phyloP scores from a whole-genome alignment of 2,329 filamentous ascomycete species.

The Calonectria multiphialidica region DNA sequence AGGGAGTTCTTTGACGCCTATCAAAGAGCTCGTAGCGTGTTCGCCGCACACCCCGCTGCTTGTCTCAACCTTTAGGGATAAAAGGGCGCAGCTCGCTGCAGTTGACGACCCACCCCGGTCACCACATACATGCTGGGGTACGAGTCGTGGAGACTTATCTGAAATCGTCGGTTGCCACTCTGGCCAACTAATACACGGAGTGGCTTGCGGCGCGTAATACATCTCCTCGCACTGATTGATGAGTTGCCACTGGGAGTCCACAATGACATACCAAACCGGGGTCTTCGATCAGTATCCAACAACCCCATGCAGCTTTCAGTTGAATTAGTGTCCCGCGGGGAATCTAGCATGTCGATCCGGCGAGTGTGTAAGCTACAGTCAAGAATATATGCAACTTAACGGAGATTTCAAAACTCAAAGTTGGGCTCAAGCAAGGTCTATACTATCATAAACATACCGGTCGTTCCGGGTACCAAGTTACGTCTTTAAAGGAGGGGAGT shows the following conservation, averaged over 20 bases:
- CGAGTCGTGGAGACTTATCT: constrained; percentile 5
- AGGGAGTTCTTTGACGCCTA: constrained; percentile 10
- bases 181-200: not conserved
- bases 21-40: constrained; percentile 2
- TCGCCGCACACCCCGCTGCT: constrained; percentile 9
- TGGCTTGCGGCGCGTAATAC: not conserved
- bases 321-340: not conserved
- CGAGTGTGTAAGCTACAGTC: not conserved
- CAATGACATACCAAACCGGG: constrained; percentile 1
- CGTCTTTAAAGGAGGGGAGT: not conserved
- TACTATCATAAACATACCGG: no score
- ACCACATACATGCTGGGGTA: constrained; percentile 13
- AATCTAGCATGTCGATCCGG: not conserved
- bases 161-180: not conserved
- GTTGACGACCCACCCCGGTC: constrained; percentile 12
- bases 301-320: not conserved
- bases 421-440: not conserved
- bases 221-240: not conserved
- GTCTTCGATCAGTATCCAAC: not conserved
- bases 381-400: not conserved
- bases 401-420: not conserved
- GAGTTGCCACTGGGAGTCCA: constrained; percentile 7
- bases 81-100: constrained; percentile 12
- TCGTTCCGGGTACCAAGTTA: no score
- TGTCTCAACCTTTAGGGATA: constrained; percentile 14